phyloP scores from a whole-genome alignment of 1,284 basidiomycete genomes.

The Porogramme epimiltina region DNA sequence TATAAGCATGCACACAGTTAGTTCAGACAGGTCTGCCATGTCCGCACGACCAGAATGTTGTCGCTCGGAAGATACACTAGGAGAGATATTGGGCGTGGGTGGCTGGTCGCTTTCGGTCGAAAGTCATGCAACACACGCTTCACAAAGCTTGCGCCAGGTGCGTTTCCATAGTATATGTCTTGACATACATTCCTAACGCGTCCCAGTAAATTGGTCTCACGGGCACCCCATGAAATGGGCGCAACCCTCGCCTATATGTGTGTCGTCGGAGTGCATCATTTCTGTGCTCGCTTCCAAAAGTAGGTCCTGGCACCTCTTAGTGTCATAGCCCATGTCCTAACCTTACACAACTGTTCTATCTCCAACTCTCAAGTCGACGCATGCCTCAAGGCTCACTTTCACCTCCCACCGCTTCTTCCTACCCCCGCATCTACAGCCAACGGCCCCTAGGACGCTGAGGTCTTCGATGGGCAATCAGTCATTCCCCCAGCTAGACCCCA shows the following conservation, averaged over 20 bases:
- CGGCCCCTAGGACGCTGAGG: constrained; percentile 93
- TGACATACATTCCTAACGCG: not conserved
- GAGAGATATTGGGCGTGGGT: constrained; percentile 52
- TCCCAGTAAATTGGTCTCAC: constrained; percentile 93
- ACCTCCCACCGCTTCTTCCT: not conserved
- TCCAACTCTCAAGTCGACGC: not conserved
- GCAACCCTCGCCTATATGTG: constrained; percentile 96
- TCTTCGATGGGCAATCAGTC: constrained; percentile 95
- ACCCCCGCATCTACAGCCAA: constrained; percentile 64
- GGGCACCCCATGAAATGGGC: constrained; percentile 97
- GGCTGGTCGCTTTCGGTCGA: constrained; percentile 93
- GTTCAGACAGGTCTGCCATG: constrained; percentile 96
- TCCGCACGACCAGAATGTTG: constrained; percentile 97
- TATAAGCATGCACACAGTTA: constrained; percentile 98
- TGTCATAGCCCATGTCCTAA: not conserved
- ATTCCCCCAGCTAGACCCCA: constrained; percentile 56
- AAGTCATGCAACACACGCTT: constrained; percentile 94
- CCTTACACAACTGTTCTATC: not conserved
- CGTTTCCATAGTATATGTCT: constrained; percentile 13
- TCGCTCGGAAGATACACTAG: constrained; percentile 94
- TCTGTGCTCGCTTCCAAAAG: constrained; percentile 98
- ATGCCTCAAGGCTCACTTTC: not conserved
- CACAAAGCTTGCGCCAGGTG: constrained; percentile 95
- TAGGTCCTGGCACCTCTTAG: constrained; percentile 40
- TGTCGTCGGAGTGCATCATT: constrained; percentile 97